phyloP scores from a whole-genome alignment of 1,139 yeast genomes.

The Yamadazyma mexicana region DNA sequence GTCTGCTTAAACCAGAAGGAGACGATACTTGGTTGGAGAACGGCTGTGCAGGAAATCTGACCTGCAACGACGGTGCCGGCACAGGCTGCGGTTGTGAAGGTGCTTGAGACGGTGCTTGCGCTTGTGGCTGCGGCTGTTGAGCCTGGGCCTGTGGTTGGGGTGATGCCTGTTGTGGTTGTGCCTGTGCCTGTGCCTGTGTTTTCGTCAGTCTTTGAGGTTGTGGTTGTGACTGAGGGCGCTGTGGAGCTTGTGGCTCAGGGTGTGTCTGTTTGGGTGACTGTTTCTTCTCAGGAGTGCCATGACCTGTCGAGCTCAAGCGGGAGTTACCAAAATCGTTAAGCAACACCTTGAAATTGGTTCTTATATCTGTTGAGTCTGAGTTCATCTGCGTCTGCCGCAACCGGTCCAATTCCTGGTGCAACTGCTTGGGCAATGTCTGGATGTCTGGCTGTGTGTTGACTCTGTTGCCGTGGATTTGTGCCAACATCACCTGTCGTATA shows the following conservation, averaged over 20 bases:
- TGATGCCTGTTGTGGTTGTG: neutral
- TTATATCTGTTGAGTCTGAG: slow-evolving; percentile 5
- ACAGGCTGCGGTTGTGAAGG: too few species aligned
- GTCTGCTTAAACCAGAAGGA: slow-evolving; percentile 1
- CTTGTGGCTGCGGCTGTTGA: neutral
- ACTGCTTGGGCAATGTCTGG: slow-evolving; percentile 10
- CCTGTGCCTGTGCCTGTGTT: neutral
- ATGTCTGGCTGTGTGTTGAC: neutral
- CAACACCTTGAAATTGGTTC: slow-evolving; percentile 13
- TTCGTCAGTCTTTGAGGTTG: neutral
- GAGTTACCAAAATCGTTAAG: slow-evolving; percentile 19
- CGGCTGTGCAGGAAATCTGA: neutral
- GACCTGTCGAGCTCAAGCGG: slow-evolving; percentile 15
- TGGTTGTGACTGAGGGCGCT: neutral
- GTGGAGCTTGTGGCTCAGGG: too few species aligned
- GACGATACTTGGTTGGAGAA: neutral
- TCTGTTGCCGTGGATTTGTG: neutral
- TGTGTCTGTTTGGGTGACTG: neutral
- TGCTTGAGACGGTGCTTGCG: too few species aligned
- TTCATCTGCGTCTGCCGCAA: slow-evolving; percentile 13
- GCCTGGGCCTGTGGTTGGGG: neutral
- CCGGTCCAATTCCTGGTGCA: slow-evolving; percentile 15
- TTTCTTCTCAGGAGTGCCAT: neutral
- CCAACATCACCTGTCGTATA: neutral
- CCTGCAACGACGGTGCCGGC: too few species aligned